Percentiles rank a stretch among this genome's conserved stretches.
Evolutionary conservation across 148 eudicot genomes (phyloP).

Genomic region (Rhododendron henanense): DNA sequence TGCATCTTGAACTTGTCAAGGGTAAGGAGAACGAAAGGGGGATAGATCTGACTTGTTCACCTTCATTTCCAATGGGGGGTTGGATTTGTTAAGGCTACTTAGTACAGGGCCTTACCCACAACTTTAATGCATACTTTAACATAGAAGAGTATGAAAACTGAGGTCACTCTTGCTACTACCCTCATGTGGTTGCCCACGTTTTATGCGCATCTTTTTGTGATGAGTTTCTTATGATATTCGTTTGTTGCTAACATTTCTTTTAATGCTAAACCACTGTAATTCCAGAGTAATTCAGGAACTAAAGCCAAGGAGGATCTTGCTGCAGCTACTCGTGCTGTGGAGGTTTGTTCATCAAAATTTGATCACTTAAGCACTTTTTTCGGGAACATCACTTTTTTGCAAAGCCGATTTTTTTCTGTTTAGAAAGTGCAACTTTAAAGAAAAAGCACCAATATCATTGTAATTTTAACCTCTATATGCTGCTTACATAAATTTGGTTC

Average conservation of each 20-base stretch:
- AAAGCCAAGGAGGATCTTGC: constrained; percentile 99
- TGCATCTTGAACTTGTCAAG: neutral
- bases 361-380: neutral
- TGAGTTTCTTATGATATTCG: neutral
- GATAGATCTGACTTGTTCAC: neutral
- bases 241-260: constrained; percentile 6
- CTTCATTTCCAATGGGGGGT: neutral
- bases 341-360: constrained; percentile 45
- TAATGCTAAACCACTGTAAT: constrained; percentile 31
- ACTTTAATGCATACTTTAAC: neutral
- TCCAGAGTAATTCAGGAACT: constrained; percentile 96
- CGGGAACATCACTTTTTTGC: neutral
- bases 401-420: neutral
- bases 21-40: neutral
- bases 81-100: neutral
- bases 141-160: neutral
- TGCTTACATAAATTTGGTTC: neutral
- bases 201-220: neutral
- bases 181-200: neutral
- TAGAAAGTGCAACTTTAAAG: neutral
- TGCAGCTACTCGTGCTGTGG: constrained; percentile 93
- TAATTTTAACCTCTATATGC: neutral
- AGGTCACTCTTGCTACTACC: neutral
- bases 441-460: neutral
- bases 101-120: neutral